Base-by-base conservation (phyloP, 805 yeast species). In the Candida broadrunensis region DNA sequence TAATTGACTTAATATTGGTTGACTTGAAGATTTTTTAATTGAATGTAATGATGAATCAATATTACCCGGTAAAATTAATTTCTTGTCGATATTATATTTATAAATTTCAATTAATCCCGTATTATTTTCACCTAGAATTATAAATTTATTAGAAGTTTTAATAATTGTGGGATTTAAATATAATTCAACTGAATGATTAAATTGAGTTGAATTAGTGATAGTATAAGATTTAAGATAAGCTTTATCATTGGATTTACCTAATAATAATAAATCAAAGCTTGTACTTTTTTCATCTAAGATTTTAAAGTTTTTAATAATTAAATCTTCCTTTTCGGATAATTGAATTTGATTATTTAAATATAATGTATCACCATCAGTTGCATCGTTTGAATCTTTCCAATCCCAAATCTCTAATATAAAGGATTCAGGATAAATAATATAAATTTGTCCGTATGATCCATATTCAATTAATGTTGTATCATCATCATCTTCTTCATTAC, bases 371-470 rank as follows among this genome's bases (percentile, higher is more conserved):
- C 56, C 57, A 32, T 60, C 59, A 7, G 29, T 5, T 13, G 11
- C 5, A 9, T 8, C 5, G 12, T 8, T 26, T 11, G 13, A n/a
- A 15, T 17, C 34, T 8, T 29, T 14, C 43, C 43, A 39, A 35
- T 36, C 58, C 73, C 73, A 69, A 13, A 66, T 43, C 43, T 67
- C 68, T 13, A 65, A 25, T 2, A 45, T 32, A 2, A 36, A 19
- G 9, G 46, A 29, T 5, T 35, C 33, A 1, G 55, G 54, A 44
- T 52, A 60, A 31, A 62, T 44, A 4, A 66, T 45, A 30, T 60
- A 43, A 17, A 67, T 34, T 35, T 67, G 72, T 8, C 72, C 72
- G 29, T 49, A 38, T 13, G 58, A 55, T 1, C 71, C 71, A 29
- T 48, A 47, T 25, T 58, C 65, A 18, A 60, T 41, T 9, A 49